These are phyloP conservation scores for Nigrospora sphaerica DNA, from an alignment of 2,329 filamentous ascomycete species.

Conservation along the genomic window DNA sequence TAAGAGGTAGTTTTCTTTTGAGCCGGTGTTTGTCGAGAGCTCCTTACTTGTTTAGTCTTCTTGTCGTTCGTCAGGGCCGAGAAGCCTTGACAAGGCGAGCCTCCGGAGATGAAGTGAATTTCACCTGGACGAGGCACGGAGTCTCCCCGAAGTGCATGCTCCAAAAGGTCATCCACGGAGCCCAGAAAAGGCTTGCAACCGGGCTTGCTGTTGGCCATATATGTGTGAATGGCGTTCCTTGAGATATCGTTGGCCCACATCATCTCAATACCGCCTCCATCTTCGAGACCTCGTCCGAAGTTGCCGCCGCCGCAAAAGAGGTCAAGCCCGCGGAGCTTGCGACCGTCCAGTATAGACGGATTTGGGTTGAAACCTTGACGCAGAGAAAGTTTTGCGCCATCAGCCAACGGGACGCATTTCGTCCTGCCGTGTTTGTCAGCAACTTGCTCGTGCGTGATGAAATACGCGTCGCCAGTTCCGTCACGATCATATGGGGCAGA, in stretches of 20 bases:
- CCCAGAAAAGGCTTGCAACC: conserved; percentile 54
- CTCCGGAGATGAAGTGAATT: conserved; percentile 63
- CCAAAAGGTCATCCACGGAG: conserved; percentile 64
- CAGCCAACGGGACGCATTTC: conserved; percentile 26
- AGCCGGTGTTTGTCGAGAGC: too few relatives aligned
- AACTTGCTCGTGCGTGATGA: conserved; percentile 39
- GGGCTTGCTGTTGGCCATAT: conserved; percentile 55
- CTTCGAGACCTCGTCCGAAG: conserved; percentile 69
- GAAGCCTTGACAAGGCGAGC: conserved; percentile 74
- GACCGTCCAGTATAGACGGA: conserved; percentile 5
- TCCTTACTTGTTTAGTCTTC: conserved; percentile 25
- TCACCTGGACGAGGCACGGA: conserved; percentile 51
- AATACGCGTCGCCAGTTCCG: conserved; percentile 62
- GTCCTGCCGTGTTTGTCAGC: conserved; percentile 10
- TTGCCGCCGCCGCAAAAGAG: conserved; percentile 75
- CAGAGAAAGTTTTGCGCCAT: conserved; percentile 23
- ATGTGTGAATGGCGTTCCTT: conserved; percentile 59
- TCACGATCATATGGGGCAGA: conserved; percentile 57
- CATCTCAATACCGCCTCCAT: conserved; percentile 59
- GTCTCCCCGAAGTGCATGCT: conserved; percentile 43
- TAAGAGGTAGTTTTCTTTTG: too few relatives aligned
- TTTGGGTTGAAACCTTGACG: conserved; percentile 49
- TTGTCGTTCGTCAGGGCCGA: conserved; percentile 55
- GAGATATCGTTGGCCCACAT: conserved; percentile 63
- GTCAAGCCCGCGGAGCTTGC: conserved; percentile 54